Conservation (phyloP, 2,329 filamentous ascomycete genomes). For the Metarhizium humberi region DNA sequence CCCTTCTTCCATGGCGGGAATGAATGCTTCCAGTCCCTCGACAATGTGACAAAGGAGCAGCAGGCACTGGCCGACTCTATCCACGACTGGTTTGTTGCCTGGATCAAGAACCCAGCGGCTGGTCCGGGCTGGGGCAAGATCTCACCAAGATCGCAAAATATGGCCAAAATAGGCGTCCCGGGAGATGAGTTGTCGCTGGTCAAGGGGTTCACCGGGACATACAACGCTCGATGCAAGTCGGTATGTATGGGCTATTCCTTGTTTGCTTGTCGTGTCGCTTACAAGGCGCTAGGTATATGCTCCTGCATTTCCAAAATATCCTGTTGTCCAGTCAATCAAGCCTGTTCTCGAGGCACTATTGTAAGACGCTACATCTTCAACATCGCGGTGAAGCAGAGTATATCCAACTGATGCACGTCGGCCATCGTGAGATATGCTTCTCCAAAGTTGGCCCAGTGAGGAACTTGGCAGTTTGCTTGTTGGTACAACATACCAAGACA, state of each 20-base stretch:
- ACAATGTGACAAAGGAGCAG: conserved; percentile 24
- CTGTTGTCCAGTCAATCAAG: no score
- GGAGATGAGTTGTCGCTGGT: neutral
- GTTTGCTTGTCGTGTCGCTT: no score
- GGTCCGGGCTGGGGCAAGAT: conserved; percentile 31
- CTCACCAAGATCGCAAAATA: neutral
- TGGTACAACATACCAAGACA: no score
- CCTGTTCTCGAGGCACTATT: no score
- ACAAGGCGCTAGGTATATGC: no score
- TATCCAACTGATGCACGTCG: no score
- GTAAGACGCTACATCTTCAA: no score
- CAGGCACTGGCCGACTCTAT: conserved; percentile 32
- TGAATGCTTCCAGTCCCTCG: conserved; percentile 26
- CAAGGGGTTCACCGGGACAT: neutral
- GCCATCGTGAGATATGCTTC: no score
- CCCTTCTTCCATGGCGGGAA: conserved; percentile 37
- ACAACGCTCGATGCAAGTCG: neutral
- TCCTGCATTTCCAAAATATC: no score
- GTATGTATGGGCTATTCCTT: neutral
- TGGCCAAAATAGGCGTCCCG: neutral
- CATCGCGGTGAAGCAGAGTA: no score
- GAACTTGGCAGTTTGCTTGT: no score
- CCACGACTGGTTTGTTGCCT: conserved; percentile 31
- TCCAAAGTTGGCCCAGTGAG: no score
- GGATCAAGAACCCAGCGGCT: conserved; percentile 32